Percentiles rank a stretch among this genome's conserved stretches.
Conservation (phyloP, 192 early-diverging fungal species). For the Dimargaris verticillata region DNA sequence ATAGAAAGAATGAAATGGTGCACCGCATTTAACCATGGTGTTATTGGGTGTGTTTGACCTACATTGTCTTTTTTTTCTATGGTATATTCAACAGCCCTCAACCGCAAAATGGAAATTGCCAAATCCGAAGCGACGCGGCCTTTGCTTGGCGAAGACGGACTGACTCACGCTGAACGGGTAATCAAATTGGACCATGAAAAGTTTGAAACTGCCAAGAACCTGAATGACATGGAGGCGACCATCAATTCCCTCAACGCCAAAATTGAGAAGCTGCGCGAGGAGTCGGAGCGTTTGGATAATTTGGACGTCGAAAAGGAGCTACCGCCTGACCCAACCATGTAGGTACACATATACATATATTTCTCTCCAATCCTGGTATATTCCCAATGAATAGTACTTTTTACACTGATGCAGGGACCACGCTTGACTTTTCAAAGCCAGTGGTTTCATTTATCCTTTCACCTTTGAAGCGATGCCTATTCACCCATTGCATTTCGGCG, state of each 20-base stretch:
- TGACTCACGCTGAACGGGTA: slow-evolving; percentile 2
- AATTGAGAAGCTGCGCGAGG: background rate
- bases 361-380: background rate
- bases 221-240: background rate
- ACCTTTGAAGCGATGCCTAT: background rate
- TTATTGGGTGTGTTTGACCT: background rate
- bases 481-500: background rate
- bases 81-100: background rate
- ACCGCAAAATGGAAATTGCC: background rate
- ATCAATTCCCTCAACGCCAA: background rate
- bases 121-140: slow-evolving; percentile 3
- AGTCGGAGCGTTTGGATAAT: background rate
- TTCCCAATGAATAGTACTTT: too few species aligned
- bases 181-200: slow-evolving; percentile 6
- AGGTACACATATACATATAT: background rate
- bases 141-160: slow-evolving; percentile 3
- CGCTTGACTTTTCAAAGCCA: background rate
- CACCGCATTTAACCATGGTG: background rate
- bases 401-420: background rate
- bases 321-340: slow-evolving; percentile 3
- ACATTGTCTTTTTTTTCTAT: background rate
- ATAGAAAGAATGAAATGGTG: background rate
- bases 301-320: slow-evolving; percentile 6
- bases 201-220: background rate
- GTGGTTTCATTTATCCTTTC: background rate